Evolutionary conservation across 805 yeast species (phyloP).

Genomic region (Candida namnaoensis): DNA sequence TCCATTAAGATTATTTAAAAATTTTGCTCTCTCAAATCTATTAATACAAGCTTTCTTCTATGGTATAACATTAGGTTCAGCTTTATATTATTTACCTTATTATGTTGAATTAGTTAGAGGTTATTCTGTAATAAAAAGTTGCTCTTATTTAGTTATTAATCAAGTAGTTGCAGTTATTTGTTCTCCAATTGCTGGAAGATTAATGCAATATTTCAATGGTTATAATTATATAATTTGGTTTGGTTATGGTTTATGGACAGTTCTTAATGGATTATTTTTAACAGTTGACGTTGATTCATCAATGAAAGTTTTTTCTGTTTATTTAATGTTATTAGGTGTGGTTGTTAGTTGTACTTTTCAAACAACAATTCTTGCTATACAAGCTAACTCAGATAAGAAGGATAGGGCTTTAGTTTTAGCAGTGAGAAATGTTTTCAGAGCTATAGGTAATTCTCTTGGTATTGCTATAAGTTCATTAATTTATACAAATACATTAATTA

Average conservation of each 20-base stretch:
- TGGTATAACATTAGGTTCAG: slow-evolving; percentile 36
- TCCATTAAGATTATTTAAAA: slow-evolving; percentile 34
- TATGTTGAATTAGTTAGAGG: slow-evolving; percentile 11
- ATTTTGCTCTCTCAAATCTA: slow-evolving; percentile 23
- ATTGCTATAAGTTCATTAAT: slow-evolving; percentile 29
- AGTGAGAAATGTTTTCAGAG: slow-evolving; percentile 45
- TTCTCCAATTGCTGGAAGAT: slow-evolving; percentile 34
- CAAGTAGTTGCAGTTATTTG: slow-evolving; percentile 31
- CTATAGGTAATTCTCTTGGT: slow-evolving; percentile 60
- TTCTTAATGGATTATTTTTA: slow-evolving; percentile 27
- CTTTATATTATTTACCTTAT: slow-evolving; percentile 36
- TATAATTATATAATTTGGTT: slow-evolving; percentile 6
- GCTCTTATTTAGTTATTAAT: slow-evolving; percentile 30
- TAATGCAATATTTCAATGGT: slow-evolving; percentile 18
- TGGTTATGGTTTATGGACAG: slow-evolving; percentile 10
- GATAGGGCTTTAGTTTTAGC: slow-evolving; percentile 55
- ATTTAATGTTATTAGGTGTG: slow-evolving; percentile 26
- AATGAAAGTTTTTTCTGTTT: slow-evolving; percentile 23
- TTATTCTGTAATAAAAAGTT: slow-evolving; percentile 19
- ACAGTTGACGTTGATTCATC: slow-evolving; percentile 23
- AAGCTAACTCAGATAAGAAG: slow-evolving; percentile 38
- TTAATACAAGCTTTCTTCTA: slow-evolving; percentile 31
- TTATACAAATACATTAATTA: slow-evolving; percentile 2
- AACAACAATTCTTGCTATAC: slow-evolving; percentile 32
- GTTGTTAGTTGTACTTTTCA: slow-evolving; percentile 18